Evolutionary conservation across 306 rosid species (phyloP), one percentile per base, ranked within the genome.

Genomic region (Vigna mungo): DNA sequence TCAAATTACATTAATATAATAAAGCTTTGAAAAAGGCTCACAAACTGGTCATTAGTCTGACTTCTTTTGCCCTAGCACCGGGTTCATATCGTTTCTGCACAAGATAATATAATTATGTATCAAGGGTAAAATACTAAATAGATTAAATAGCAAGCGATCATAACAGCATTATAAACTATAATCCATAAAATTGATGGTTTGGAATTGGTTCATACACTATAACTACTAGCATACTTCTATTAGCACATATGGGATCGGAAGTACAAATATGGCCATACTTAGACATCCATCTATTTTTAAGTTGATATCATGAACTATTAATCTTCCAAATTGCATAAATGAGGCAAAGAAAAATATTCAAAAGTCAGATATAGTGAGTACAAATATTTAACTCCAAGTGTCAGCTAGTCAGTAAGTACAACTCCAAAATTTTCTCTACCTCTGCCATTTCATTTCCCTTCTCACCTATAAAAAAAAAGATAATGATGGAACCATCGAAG

Each of bases 51-150:
- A 75, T 78, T 85, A 81, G 7, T 85, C 88, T 41, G 83, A 51
- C 25, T 3, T 86, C 60, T 86, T 85, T 75, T 82, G 86, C 66
- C 88, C 88, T 39, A 85, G 75, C 74, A 69, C 82, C 51, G 88
- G 46, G 84, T 78, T 85, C 88, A 51, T 74, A 85, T 65, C 84
- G 84, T 75, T 85, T 85, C 88, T 85, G 82, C 82, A 85, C 9
- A 55, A 69, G 61, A 47, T 37, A 44, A 68, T 27, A 37, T 16
- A 77, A 60, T 60, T 37, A 74, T 30, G 32, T 9, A 65, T 53
- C 25, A 49, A 61, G 14, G 6, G 67, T 64, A 64, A 49, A 37
- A 60, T 41, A 48, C 21, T 70, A 3, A 11, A 55, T 36, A 15
- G 37, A 7, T 30, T 48, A 12, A 32, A 61, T 20, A 71, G 30